Conservation (phyloP, 2,329 filamentous ascomycete genomes). For the Onygenales sp. region DNA sequence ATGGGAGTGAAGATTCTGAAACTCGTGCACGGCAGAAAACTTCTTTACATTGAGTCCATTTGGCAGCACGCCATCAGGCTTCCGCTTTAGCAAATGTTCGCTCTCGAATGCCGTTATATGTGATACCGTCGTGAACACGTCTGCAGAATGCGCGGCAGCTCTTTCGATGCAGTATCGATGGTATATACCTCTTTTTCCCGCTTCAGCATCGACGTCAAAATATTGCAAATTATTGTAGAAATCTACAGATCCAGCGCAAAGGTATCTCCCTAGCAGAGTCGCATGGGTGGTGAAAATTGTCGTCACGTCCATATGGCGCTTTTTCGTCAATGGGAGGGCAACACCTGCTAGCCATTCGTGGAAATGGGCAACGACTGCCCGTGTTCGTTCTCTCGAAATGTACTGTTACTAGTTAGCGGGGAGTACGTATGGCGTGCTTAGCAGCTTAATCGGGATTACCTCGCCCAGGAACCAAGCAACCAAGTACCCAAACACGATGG, state of each 20-base stretch:
- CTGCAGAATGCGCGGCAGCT: slow-evolving; percentile 78
- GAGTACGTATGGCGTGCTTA: background rate
- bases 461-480: slow-evolving; percentile 98
- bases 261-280: slow-evolving; percentile 86
- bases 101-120: slow-evolving; percentile 98
- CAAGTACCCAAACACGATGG: slow-evolving; percentile 93
- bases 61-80: slow-evolving; percentile 90
- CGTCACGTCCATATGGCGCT: slow-evolving; percentile 87
- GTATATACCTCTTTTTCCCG: slow-evolving; percentile 96
- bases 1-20: slow-evolving; percentile 94
- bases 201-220: slow-evolving; percentile 94
- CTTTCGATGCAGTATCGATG: slow-evolving; percentile 97
- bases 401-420: slow-evolving; percentile 49
- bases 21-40: slow-evolving; percentile 96
- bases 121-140: slow-evolving; percentile 97
- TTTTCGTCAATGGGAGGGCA: slow-evolving; percentile 82
- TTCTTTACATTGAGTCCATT: slow-evolving; percentile 98
- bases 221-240: slow-evolving; percentile 98
- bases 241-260: slow-evolving; percentile 93
- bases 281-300: slow-evolving; percentile 99
- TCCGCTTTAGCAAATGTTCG: slow-evolving; percentile 93
- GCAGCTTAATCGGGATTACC: slow-evolving; percentile 44
- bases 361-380: slow-evolving; percentile 93
- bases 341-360: slow-evolving; percentile 98
- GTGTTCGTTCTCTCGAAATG: slow-evolving; percentile 82